Percentiles rank a stretch among this genome's conserved stretches.
Evolutionary conservation across 1,284 basidiomycete species (phyloP).

Genomic region (Boletus mariae): DNA sequence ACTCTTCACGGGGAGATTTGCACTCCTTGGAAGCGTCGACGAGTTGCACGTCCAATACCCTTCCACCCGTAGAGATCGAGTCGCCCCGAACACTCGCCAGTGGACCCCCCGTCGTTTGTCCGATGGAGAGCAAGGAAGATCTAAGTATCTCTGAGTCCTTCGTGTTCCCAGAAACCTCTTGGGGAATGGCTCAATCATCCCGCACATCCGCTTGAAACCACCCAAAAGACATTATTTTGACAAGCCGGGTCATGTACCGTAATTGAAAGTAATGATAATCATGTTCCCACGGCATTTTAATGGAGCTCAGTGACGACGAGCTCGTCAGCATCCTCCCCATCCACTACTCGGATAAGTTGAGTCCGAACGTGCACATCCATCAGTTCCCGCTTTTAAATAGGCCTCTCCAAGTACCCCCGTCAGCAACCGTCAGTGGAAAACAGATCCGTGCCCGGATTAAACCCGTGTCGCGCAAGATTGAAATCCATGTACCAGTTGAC

Average conservation of each 20-base stretch:
- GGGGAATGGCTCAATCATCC: not conserved
- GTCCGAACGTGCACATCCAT: slow-evolving; percentile 66
- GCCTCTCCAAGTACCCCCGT: slow-evolving; percentile 70
- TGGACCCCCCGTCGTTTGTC: not conserved
- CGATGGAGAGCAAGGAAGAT: slow-evolving; percentile 8
- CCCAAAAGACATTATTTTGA: too few relatives aligned
- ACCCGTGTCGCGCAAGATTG: slow-evolving; percentile 54
- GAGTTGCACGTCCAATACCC: slow-evolving; percentile 12
- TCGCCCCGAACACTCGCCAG: slow-evolving; percentile 1
- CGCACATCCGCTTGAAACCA: too few relatives aligned
- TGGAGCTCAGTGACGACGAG: slow-evolving; percentile 43
- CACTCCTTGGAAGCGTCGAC: slow-evolving; percentile 14
- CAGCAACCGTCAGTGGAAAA: slow-evolving; percentile 67
- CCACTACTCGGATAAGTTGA: slow-evolving; percentile 58
- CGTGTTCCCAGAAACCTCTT: too few relatives aligned
- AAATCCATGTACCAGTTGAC: slow-evolving; percentile 76
- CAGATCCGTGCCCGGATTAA: slow-evolving; percentile 70
- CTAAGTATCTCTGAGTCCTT: not conserved
- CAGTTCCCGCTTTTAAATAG: slow-evolving; percentile 74
- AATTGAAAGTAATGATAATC: not conserved
- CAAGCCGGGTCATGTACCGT: not conserved
- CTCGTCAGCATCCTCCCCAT: slow-evolving; percentile 66
- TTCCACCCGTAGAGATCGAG: slow-evolving; percentile 8
- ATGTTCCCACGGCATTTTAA: slow-evolving; percentile 19
- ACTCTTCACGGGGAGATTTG: slow-evolving; percentile 10